These are phyloP conservation scores for Ilyonectria sp. DNA, from an alignment of 2,329 filamentous ascomycete genomes.

Conservation along the genomic window DNA sequence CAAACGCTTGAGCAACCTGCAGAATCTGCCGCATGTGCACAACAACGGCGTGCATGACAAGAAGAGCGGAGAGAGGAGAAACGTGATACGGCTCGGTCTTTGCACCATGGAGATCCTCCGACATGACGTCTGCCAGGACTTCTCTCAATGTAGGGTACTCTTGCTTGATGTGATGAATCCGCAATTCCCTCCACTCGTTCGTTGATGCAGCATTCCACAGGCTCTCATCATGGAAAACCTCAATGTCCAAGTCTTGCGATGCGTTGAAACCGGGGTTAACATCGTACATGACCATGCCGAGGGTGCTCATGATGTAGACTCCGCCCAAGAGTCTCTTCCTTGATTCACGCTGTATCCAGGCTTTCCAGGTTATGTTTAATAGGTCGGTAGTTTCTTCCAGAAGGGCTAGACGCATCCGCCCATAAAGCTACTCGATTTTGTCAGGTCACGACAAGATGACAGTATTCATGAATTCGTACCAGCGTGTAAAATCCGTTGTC, in stretches of 20 bases:
- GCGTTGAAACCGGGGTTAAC: conserved; percentile 34
- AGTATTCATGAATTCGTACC: conserved; percentile 13
- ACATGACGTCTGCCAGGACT: conserved; percentile 24
- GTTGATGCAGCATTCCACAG: conserved; percentile 28
- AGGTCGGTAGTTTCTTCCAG: background rate
- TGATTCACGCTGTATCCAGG: conserved; percentile 32
- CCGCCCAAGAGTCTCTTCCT: conserved; percentile 32
- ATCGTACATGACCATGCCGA: conserved; percentile 31
- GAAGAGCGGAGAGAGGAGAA: conserved; percentile 18
- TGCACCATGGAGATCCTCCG: background rate
- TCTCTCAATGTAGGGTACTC: conserved; percentile 22
- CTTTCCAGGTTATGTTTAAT: conserved; percentile 17
- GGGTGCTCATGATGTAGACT: conserved; percentile 23
- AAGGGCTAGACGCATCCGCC: background rate
- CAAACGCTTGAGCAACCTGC: conserved; percentile 24
- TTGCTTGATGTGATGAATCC: background rate
- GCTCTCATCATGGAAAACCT: conserved; percentile 26
- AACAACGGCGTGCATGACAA: conserved; percentile 32
- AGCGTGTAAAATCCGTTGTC: conserved; percentile 31
- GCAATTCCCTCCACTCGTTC: conserved; percentile 29
- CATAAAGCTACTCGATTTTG: conserved; percentile 7
- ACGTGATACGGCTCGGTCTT: background rate
- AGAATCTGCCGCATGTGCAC: conserved; percentile 31
- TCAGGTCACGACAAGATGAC: background rate
- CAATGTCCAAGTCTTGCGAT: conserved; percentile 30